A percentile compares a stretch with the other conserved stretches of the same genome.
Conservation (phyloP, 441 rosid genomes). For the Aquilaria agallochum region DNA sequence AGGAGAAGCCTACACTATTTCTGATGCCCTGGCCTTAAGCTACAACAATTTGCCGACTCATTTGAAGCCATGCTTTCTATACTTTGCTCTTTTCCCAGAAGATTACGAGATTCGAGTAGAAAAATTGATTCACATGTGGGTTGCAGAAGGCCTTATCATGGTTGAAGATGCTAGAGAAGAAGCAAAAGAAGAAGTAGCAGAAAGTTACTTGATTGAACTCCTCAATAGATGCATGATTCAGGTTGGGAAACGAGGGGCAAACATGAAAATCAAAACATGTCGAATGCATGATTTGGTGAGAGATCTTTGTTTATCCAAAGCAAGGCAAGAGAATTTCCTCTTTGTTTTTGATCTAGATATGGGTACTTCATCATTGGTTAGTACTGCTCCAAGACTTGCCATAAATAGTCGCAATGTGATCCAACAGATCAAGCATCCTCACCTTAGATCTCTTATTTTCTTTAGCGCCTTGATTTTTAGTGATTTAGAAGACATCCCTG, state of each 20-base stretch:
- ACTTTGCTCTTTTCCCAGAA: conserved; percentile 28
- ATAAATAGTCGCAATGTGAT: conserved; percentile 7
- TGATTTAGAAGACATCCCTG: neutral
- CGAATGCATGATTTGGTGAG: too few species aligned
- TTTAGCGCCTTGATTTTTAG: neutral
- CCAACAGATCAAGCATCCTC: conserved; percentile 1
- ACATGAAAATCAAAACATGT: too few species aligned
- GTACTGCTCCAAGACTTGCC: conserved; percentile 18
- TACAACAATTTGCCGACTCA: too few species aligned
- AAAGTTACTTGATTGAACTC: conserved; percentile 12
- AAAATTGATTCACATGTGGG: conserved; percentile 9
- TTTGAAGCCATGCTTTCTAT: conserved; percentile 26
- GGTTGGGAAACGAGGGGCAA: too few species aligned
- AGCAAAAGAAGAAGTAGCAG: conserved; percentile 23
- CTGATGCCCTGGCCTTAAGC: too few species aligned
- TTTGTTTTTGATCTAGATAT: conserved; percentile 6
- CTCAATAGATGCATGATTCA: too few species aligned
- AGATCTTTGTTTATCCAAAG: too few species aligned
- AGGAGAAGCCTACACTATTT: neutral
- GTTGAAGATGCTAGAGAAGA: conserved; percentile 3
- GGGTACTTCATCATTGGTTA: neutral
- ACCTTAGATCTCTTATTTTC: conserved; percentile 10
- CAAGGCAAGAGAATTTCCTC: conserved; percentile 14
- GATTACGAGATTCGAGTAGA: conserved; percentile 7
- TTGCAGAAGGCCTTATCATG: conserved; percentile 23